These are phyloP conservation scores for Simplicillium aogashimaense DNA, from an alignment of 2,329 filamentous ascomycete genomes.

Conservation along the genomic window DNA sequence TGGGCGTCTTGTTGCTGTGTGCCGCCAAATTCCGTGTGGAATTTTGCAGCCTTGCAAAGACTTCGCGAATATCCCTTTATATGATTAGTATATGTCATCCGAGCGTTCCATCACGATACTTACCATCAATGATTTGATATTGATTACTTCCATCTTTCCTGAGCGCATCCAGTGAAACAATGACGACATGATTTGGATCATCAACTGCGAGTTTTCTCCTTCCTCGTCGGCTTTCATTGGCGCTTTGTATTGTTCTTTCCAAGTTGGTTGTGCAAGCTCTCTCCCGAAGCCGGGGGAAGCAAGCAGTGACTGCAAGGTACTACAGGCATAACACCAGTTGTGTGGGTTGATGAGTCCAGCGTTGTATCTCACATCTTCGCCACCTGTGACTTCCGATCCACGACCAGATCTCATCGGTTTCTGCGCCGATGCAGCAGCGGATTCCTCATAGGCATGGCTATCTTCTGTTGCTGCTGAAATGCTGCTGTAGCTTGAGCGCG, in stretches of 20 bases:
- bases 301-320: slow-evolving; percentile 75
- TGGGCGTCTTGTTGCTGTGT: slow-evolving; percentile 79
- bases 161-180: slow-evolving; percentile 47
- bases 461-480: slow-evolving; percentile 36
- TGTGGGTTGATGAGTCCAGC: slow-evolving; percentile 72
- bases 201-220: slow-evolving; percentile 43
- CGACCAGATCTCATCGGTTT: slow-evolving; percentile 16
- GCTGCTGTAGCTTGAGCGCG: slow-evolving; percentile 70
- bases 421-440: slow-evolving; percentile 27
- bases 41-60: slow-evolving; percentile 20
- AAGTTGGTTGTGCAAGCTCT: slow-evolving; percentile 47
- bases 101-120: slow-evolving; percentile 12
- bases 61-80: slow-evolving; percentile 43
- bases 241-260: slow-evolving; percentile 57
- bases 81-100: slow-evolving; percentile 11
- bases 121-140: slow-evolving; percentile 49
- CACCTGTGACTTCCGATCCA: too few relatives aligned
- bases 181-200: slow-evolving; percentile 50
- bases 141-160: slow-evolving; percentile 39
- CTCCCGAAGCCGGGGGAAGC: slow-evolving; percentile 60
- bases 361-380: slow-evolving; percentile 19
- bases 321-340: slow-evolving; percentile 86
- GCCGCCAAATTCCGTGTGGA: slow-evolving; percentile 51
- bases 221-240: slow-evolving; percentile 51
- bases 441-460: slow-evolving; percentile 23